Conservation (phyloP, 202 grass and related monocot genomes). For the Schoenoplectus tabernaemontani region DNA sequence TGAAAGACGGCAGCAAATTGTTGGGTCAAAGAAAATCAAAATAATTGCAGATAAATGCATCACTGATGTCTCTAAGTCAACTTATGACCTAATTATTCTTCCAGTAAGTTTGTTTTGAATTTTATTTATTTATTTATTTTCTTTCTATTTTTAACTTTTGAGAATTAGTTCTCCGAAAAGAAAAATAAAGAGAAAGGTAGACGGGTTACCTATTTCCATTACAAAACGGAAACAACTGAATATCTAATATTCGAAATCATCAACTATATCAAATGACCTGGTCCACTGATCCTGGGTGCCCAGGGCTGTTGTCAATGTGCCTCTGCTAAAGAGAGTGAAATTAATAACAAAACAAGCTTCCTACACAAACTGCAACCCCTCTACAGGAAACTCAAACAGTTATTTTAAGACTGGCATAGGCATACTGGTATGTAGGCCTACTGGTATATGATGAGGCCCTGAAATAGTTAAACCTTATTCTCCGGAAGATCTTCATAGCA, state of each 20-base stretch:
- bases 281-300: background rate
- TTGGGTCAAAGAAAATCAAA: slow-evolving; percentile 58
- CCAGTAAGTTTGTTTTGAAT: slow-evolving; percentile 50
- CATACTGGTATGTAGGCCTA: no score
- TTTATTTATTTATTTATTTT: slow-evolving; percentile 15
- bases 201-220: background rate
- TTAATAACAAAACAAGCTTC: background rate
- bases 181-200: background rate
- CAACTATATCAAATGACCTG: no score
- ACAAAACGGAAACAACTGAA: background rate
- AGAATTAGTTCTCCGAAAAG: background rate
- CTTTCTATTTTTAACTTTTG: background rate
- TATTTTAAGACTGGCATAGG: background rate
- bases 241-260: background rate
- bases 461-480: background rate
- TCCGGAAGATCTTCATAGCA: background rate
- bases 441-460: background rate
- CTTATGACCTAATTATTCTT: slow-evolving; percentile 91
- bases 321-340: background rate
- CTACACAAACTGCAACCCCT: background rate
- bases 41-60: slow-evolving; percentile 72
- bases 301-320: background rate
- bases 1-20: slow-evolving; percentile 48
- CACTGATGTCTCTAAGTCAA: slow-evolving; percentile 39
- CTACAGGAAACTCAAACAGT: background rate